A percentile compares a stretch with the other conserved stretches of the same genome.
Conservation (phyloP, 1,139 yeast genomes). For the Meyerozyma guilliermondii region DNA sequence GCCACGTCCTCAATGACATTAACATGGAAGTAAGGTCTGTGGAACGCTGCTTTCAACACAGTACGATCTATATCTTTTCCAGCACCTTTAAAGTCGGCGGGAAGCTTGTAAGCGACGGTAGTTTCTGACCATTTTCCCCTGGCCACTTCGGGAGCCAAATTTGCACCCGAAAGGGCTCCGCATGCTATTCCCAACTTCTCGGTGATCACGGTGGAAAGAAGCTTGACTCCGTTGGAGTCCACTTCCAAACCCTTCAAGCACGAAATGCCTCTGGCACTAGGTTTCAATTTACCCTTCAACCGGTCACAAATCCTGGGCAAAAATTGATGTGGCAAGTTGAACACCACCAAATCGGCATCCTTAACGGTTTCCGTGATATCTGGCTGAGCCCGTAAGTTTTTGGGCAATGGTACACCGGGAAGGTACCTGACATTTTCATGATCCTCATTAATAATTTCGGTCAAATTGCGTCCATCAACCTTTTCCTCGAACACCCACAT, state of each 20-base stretch:
- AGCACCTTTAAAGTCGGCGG: conserved; percentile 35
- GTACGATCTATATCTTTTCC: conserved; percentile 40
- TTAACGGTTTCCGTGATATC: conserved; percentile 32
- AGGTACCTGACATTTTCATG: conserved; percentile 45
- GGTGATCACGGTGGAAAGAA: conserved; percentile 38
- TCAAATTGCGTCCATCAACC: conserved; percentile 38
- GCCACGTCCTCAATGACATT: conserved; percentile 44
- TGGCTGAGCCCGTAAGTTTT: conserved; percentile 39
- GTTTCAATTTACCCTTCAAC: conserved; percentile 36
- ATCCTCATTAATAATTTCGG: conserved; percentile 38
- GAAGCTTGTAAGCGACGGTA: conserved; percentile 40
- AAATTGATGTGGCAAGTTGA: conserved; percentile 47
- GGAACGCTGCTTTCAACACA: conserved; percentile 41
- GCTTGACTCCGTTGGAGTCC: conserved; percentile 39
- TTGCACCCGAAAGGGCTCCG: conserved; percentile 47
- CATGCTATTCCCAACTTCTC: conserved; percentile 40
- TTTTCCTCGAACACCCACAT: conserved; percentile 49
- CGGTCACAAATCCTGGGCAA: conserved; percentile 33
- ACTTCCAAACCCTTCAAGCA: conserved; percentile 48
- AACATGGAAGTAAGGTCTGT: conserved; percentile 46
- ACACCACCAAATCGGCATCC: conserved; percentile 42
- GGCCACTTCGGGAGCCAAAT: conserved; percentile 46
- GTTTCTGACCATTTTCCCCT: conserved; percentile 47
- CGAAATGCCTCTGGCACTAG: conserved; percentile 39
- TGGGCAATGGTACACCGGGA: conserved; percentile 41